These are phyloP conservation scores for Kluyveromyces aestuarii DNA, from an alignment of 805 yeast species.

Conservation along the genomic window DNA sequence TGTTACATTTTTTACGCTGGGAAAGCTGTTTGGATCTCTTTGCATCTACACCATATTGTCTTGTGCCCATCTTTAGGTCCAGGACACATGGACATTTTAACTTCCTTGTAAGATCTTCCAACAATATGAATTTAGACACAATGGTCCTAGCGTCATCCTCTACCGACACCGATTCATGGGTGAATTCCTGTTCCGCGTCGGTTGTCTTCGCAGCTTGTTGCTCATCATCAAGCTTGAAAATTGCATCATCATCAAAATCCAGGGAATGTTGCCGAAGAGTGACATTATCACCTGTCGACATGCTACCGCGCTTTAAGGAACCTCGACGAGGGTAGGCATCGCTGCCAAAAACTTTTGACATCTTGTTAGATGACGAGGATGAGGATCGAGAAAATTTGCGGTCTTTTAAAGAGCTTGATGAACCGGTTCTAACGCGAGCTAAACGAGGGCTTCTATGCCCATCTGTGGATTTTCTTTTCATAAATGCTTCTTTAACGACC, in stretches of 20 bases:
- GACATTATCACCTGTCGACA: neutral
- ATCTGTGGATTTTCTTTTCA: conserved; percentile 30
- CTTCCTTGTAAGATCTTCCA: conserved; percentile 85
- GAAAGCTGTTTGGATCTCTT: conserved; percentile 58
- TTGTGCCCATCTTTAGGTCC: conserved; percentile 95
- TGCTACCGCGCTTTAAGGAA: conserved; percentile 5
- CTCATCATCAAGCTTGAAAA: conserved; percentile 1
- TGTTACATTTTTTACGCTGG: conserved; percentile 71
- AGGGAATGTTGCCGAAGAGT: neutral
- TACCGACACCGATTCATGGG: conserved; percentile 15
- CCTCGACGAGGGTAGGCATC: conserved; percentile 5
- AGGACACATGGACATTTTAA: conserved; percentile 82
- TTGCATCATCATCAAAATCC: neutral
- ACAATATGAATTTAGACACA: conserved; percentile 56
- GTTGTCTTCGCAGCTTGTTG: conserved; percentile 7
- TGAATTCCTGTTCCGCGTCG: conserved; percentile 3
- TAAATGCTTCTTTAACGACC: conserved; percentile 63
- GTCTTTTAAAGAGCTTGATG: conserved; percentile 4
- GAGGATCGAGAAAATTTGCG: conserved; percentile 2
- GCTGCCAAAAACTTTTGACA: neutral
- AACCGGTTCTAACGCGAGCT: neutral
- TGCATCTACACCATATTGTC: conserved; percentile 97
- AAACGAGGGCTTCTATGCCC: neutral
- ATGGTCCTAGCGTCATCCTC: conserved; percentile 23
- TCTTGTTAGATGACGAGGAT: conserved; percentile 3